A percentile compares a stretch with the other conserved stretches of the same genome.
Conservation (phyloP, 2,329 filamentous ascomycete species). For the Penicillium thymicola region DNA sequence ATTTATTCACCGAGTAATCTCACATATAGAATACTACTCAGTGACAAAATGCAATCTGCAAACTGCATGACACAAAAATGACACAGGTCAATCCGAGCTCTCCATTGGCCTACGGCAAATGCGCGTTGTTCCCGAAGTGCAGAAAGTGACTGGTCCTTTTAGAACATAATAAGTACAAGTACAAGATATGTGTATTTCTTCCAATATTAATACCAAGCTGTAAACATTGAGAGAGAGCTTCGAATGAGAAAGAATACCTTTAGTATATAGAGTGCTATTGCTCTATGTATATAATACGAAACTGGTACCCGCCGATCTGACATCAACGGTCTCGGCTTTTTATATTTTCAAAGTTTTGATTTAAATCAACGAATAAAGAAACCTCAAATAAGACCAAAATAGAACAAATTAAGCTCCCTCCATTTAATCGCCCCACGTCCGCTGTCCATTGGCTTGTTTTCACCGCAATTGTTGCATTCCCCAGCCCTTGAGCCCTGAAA, state of each 20-base stretch:
- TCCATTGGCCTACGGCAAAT: neutral
- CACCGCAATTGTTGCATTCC: slow-evolving; percentile 13
- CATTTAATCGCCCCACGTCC: neutral
- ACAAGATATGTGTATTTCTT: neutral
- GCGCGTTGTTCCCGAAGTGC: neutral
- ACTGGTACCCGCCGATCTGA: neutral
- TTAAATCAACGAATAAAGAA: neutral
- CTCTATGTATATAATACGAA: neutral
- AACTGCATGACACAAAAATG: slow-evolving; percentile 4
- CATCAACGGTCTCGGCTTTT: neutral
- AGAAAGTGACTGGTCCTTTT: slow-evolving; percentile 1
- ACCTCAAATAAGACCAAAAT: neutral
- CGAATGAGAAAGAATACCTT: neutral
- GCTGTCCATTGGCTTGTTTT: slow-evolving; percentile 3
- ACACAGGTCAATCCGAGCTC: neutral
- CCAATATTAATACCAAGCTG: neutral
- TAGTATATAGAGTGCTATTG: neutral
- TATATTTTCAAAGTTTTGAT: neutral
- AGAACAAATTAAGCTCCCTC: neutral
- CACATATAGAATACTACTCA: neutral
- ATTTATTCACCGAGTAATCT: neutral
- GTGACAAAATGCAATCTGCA: neutral
- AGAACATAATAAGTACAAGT: neutral
- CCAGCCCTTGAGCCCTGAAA: neutral
- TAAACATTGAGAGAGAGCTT: neutral